These are phyloP conservation scores for Lyophyllum atratum DNA, from an alignment of 768 basidiomycete genomes.

Conservation along the genomic window DNA sequence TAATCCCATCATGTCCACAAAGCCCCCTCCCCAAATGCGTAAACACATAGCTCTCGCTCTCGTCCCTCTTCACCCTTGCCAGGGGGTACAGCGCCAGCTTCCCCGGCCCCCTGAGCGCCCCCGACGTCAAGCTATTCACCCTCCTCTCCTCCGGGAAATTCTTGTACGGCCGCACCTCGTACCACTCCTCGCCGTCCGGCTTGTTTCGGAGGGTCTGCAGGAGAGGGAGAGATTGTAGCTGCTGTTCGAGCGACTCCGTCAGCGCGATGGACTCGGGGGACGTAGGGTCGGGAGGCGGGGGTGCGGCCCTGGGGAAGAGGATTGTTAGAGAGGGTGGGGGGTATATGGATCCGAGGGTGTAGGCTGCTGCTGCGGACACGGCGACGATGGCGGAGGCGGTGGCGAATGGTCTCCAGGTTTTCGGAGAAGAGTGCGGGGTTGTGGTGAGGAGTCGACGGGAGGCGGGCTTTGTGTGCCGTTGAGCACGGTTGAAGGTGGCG, in stretches of 20 bases:
- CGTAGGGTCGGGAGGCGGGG: conserved; percentile 62
- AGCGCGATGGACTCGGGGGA: conserved; percentile 61
- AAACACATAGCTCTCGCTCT: conserved; percentile 69
- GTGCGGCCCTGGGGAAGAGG: conserved; percentile 76
- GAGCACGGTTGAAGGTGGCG: not conserved
- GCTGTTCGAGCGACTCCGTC: conserved; percentile 61
- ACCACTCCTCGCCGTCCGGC: conserved; percentile 62
- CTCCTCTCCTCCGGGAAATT: conserved; percentile 69
- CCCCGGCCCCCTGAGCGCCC: conserved; percentile 85
- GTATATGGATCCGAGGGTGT: conserved; percentile 66
- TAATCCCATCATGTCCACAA: conserved; percentile 93
- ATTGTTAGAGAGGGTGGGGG: conserved; percentile 67
- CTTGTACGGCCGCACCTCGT: conserved; percentile 75
- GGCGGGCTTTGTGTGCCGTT: not conserved
- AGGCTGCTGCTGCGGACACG: conserved; percentile 40
- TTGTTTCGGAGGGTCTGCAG: conserved; percentile 44
- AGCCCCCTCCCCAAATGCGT: conserved; percentile 84
- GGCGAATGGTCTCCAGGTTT: conserved; percentile 24
- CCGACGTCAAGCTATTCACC: conserved; percentile 83
- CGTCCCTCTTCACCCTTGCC: conserved; percentile 73
- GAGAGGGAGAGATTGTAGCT: conserved; percentile 61
- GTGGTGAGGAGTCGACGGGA: conserved; percentile 8
- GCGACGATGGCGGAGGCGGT: conserved; percentile 28
- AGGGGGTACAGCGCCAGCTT: conserved; percentile 81
- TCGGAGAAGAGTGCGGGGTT: conserved; percentile 11